Evolutionary conservation across 345 rosid genomes (phyloP).

Genomic region (Eucalyptus lansdowneana): DNA sequence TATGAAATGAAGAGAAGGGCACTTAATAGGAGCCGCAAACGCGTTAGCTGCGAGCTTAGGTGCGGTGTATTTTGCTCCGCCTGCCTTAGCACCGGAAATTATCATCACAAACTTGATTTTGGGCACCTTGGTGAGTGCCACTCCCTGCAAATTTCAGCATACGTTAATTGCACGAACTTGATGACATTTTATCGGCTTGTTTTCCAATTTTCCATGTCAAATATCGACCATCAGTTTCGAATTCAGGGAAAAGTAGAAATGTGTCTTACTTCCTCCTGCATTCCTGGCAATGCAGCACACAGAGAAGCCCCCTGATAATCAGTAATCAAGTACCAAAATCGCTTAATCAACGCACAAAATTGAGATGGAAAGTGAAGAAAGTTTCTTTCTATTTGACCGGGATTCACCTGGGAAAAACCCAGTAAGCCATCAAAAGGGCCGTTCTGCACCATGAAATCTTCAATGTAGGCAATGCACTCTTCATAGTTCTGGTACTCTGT

Average conservation of each 20-base stretch:
- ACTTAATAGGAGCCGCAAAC: conserved; percentile 29
- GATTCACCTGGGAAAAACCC: conserved; percentile 58
- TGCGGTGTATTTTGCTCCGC: background rate
- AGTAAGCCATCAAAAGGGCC: conserved; percentile 78
- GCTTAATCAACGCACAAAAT: background rate
- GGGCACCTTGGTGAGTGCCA: conserved; percentile 50
- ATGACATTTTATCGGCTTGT: background rate
- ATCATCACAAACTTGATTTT: conserved; percentile 49
- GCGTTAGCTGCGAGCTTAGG: conserved; percentile 32
- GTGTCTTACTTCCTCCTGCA: conserved; percentile 10
- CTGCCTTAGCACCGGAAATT: conserved; percentile 49
- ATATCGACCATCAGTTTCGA: background rate
- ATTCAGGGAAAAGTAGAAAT: background rate
- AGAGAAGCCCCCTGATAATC: conserved; percentile 48
- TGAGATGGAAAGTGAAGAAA: background rate
- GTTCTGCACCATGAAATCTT: conserved; percentile 46
- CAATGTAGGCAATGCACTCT: conserved; percentile 44
- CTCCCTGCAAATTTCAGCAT: conserved; percentile 27
- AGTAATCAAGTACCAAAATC: background rate
- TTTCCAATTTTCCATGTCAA: background rate
- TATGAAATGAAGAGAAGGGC: conserved; percentile 55
- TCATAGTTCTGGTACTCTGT: conserved; percentile 43
- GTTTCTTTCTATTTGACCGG: background rate
- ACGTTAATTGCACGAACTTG: background rate
- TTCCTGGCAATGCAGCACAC: conserved; percentile 44